phyloP scores from a whole-genome alignment of 768 basidiomycete species.

The Suillus spraguei region DNA sequence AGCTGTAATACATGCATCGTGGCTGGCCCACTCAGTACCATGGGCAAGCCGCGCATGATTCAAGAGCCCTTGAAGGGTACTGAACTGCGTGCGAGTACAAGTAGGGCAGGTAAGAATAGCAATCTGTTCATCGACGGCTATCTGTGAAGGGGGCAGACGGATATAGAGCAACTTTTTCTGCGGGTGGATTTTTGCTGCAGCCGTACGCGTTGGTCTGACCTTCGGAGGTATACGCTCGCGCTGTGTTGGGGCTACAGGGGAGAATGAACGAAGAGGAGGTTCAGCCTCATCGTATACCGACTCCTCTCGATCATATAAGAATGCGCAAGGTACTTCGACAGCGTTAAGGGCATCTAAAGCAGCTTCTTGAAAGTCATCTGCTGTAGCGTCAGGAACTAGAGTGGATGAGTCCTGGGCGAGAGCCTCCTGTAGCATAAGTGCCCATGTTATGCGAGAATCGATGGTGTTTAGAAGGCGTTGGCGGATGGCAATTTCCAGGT shows the following conservation, averaged over 20 bases:
- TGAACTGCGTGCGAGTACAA: conserved; percentile 50
- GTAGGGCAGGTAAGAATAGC: conserved; percentile 43
- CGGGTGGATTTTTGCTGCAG: conserved; percentile 27
- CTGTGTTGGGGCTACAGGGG: conserved; percentile 21
- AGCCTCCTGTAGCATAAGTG: conserved; percentile 40
- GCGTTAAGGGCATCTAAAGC: conserved; percentile 46
- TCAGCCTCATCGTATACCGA: conserved; percentile 13
- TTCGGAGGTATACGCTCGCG: conserved; percentile 23
- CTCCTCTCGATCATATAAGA: conserved; percentile 39
- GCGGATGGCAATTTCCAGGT: conserved; percentile 46
- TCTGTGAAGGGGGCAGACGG: conserved; percentile 30
- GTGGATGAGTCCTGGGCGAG: conserved; percentile 24
- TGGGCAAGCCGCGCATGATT: conserved; percentile 56
- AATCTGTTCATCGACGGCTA: conserved; percentile 30
- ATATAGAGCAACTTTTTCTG: conserved; percentile 44
- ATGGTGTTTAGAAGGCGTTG: conserved; percentile 43
- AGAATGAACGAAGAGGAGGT: conserved; percentile 25
- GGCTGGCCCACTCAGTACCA: conserved; percentile 48
- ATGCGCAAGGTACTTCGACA: conserved; percentile 40
- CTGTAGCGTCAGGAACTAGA: conserved; percentile 15
- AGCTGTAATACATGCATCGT: conserved; percentile 52
- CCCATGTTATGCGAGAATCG: conserved; percentile 50
- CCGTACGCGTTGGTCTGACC: conserved; percentile 30
- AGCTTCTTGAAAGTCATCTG: conserved; percentile 39
- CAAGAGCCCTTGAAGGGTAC: conserved; percentile 52